phyloP scores from a whole-genome alignment of 257 asterid species.

The Capsicum pubescens region DNA sequence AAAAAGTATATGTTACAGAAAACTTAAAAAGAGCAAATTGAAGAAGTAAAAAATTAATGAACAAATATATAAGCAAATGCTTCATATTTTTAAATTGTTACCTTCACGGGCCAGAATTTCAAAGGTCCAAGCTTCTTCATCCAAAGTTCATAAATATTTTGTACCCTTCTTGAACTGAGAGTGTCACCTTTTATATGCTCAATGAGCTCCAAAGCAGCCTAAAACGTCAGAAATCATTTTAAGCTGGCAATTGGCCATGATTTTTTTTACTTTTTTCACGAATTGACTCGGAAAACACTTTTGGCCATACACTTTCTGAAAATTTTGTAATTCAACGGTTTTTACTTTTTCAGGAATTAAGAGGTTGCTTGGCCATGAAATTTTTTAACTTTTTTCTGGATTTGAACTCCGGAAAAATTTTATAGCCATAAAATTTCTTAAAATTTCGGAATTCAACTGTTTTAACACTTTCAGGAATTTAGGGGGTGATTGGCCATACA shows the following conservation, averaged over 20 bases:
- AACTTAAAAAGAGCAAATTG: not conserved
- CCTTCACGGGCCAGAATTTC: constrained; percentile 53
- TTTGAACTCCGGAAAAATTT: no score
- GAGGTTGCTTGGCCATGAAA: no score
- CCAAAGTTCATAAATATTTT: constrained; percentile 67
- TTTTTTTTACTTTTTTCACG: no score
- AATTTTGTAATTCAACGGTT: no score
- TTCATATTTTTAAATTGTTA: constrained; percentile 30
- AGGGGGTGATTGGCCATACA: no score
- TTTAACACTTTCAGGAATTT: no score
- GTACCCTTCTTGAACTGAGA: constrained; percentile 44
- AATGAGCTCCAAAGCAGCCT: constrained; percentile 80
- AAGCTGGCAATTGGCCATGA: not conserved
- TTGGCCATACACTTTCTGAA: no score
- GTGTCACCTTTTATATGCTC: constrained; percentile 51
- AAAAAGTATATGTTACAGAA: not conserved
- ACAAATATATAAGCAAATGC: not conserved
- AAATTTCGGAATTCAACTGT: no score
- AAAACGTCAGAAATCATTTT: constrained; percentile 26
- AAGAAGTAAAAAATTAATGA: constrained; percentile 4
- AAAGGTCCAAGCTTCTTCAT: constrained; percentile 59
- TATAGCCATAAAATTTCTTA: no score
- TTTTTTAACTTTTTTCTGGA: no score
- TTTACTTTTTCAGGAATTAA: no score
- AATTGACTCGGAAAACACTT: no score